phyloP scores from a whole-genome alignment of 2,329 filamentous ascomycete species.

The Aspergillus japonicus region DNA sequence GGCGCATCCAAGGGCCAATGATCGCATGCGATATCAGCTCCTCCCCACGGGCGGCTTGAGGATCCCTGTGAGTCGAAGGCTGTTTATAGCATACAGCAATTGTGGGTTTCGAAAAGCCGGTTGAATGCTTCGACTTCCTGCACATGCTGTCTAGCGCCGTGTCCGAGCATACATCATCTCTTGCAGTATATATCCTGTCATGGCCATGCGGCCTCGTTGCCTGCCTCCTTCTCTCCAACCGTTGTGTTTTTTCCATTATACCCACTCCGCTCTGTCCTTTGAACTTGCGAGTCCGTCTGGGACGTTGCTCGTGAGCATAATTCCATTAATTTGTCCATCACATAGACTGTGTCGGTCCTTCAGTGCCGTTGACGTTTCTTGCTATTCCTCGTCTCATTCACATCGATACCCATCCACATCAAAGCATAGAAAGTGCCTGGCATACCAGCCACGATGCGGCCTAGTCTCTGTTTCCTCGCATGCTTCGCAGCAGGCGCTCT shows the following conservation, averaged over 20 bases:
- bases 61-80: slow-evolving; percentile 21
- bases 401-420: neutral
- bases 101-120: slow-evolving; percentile 23
- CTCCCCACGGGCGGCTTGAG: slow-evolving; percentile 27
- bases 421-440: neutral
- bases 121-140: slow-evolving; percentile 26
- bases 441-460: slow-evolving; percentile 20
- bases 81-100: slow-evolving; percentile 27
- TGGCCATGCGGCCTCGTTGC: neutral
- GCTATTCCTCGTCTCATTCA: neutral
- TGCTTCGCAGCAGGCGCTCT: slow-evolving; percentile 33
- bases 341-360: neutral
- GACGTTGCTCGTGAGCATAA: neutral
- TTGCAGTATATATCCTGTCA: slow-evolving; percentile 10
- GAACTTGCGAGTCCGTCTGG: neutral
- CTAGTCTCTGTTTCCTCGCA: slow-evolving; percentile 26
- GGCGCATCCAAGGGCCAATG: slow-evolving; percentile 29
- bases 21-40: slow-evolving; percentile 9
- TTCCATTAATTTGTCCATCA: neutral
- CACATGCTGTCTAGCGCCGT: slow-evolving; percentile 9
- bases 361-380: neutral
- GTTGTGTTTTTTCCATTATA: neutral
- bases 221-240: neutral
- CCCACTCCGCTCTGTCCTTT: neutral
- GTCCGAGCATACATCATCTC: neutral